Conservation (phyloP, 805 yeast species). For the Candida maesae region DNA sequence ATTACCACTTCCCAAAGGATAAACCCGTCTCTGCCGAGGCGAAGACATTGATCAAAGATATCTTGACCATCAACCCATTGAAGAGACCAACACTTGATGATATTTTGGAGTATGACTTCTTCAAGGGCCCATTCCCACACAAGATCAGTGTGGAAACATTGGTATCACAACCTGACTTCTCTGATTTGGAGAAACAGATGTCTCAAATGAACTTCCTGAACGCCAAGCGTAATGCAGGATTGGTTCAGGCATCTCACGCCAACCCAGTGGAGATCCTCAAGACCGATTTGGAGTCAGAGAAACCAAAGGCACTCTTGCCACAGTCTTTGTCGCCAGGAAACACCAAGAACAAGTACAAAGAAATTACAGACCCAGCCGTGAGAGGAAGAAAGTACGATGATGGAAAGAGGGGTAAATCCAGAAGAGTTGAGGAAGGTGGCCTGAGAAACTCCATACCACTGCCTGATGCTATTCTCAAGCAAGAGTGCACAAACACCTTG, state of each 20-base stretch:
- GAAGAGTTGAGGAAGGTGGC: constrained; percentile 39
- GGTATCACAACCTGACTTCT: constrained; percentile 56
- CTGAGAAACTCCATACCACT: constrained; percentile 19
- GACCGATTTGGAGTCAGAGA: constrained; percentile 66
- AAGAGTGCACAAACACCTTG: constrained; percentile 43
- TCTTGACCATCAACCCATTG: constrained; percentile 73
- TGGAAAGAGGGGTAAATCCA: constrained; percentile 32
- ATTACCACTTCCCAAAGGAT: constrained; percentile 73
- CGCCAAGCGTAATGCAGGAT: constrained; percentile 63
- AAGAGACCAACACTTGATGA: constrained; percentile 79
- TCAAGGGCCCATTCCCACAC: constrained; percentile 80
- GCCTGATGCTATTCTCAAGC: constrained; percentile 32
- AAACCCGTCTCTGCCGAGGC: constrained; percentile 69
- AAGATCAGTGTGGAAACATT: constrained; percentile 60
- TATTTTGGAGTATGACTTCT: constrained; percentile 81
- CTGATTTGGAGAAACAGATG: constrained; percentile 52
- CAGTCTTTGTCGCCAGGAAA: constrained; percentile 90
- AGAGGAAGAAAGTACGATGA: constrained; percentile 28
- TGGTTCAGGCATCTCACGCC: constrained; percentile 42
- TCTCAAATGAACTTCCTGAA: constrained; percentile 64
- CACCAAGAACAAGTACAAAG: constrained; percentile 82
- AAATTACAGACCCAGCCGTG: constrained; percentile 32
- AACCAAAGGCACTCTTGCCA: constrained; percentile 70
- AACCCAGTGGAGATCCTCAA: constrained; percentile 68
- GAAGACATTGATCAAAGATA: constrained; percentile 60